Evolutionary conservation across 208 protist species (phyloP), one percentile per base, ranked within the genome.

Genomic region (Hexamita inflata): DNA sequence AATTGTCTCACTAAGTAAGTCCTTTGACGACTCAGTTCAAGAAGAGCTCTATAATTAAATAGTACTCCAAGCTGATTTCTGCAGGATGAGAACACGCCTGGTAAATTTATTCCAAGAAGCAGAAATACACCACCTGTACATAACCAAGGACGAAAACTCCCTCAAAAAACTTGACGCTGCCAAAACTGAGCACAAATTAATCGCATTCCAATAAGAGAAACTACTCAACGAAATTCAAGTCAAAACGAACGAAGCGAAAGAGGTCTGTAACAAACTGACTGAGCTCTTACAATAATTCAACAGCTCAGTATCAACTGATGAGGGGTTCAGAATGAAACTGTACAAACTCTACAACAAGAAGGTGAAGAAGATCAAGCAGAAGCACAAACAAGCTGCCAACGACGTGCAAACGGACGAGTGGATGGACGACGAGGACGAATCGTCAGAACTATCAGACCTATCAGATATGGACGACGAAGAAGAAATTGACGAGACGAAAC

Each of bases 271-370:
- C 15, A 9, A 40, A 29, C 35, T 70, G 11, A 9, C 26, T 28
- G 42, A 13, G 9, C 35, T 70, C 9, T 38, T 45, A 30, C 9
- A n/a, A 32, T 9, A 70, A 49, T 70, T 70, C 35, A 45, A 70
- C n/a, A 13, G 42, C 7, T 24, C 9, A 28, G 42, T 70, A 30
- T 42, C 30, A 9, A 49, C 9, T 32, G 64, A 70, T 4, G 9
- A 15, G 2, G 11, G 19, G 7, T 70, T 70, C n/a, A 40, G 64
- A n/a, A 57, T 34, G 15, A 70, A 70, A 45, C 38, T 70, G 38
- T 11, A 45, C 64, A 70, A 70, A 49, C 9, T 70, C 4, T 70
- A 70, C n/a, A 70, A n/a, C 38, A 70, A 70, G n/a, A 70, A 70
- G 35, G n/a, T n/a, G n/a, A n/a, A n/a, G n/a, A n/a, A n/a, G n/a